phyloP scores from a whole-genome alignment of 129 eudicot species.

The Tagetes erecta region DNA sequence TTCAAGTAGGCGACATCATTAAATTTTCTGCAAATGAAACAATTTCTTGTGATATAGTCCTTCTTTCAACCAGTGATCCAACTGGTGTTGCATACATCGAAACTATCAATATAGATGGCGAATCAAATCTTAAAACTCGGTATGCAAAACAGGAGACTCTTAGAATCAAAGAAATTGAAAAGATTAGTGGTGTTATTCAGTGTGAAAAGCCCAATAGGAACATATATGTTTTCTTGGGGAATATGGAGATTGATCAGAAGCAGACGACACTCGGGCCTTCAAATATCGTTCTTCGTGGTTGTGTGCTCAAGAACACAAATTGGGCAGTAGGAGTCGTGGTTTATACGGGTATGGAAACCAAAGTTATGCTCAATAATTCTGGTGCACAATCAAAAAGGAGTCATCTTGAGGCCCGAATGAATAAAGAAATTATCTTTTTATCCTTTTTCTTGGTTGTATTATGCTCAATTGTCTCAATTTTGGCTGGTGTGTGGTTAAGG shows the following conservation, averaged over 20 bases:
- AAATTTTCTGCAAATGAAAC: slow-evolving; percentile 71
- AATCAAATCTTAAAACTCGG: slow-evolving; percentile 83
- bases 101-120: slow-evolving; percentile 92
- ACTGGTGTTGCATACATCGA: slow-evolving; percentile 94
- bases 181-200: slow-evolving; percentile 67
- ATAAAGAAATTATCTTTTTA: slow-evolving; percentile 65
- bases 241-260: slow-evolving; percentile 81
- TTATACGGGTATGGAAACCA: slow-evolving; percentile 88
- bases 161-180: slow-evolving; percentile 39
- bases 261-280: slow-evolving; percentile 89
- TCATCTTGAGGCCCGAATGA: slow-evolving; percentile 83
- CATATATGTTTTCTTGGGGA: slow-evolving; percentile 77
- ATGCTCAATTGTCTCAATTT: slow-evolving; percentile 62
- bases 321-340: slow-evolving; percentile 94
- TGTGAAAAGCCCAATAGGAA: slow-evolving; percentile 93
- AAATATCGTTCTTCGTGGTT: slow-evolving; percentile 86
- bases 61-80: slow-evolving; percentile 84
- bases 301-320: slow-evolving; percentile 84
- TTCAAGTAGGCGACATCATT: slow-evolving; percentile 80
- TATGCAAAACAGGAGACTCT: slow-evolving; percentile 94
- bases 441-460: slow-evolving; percentile 64
- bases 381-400: slow-evolving; percentile 95
- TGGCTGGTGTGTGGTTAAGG: slow-evolving; percentile 78
- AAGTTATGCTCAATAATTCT: slow-evolving; percentile 91
- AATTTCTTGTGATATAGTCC: slow-evolving; percentile 84